A percentile compares a stretch with the other conserved stretches of the same genome.
Conservation (phyloP, 495 filamentous ascomycete genomes). For the Astrothelium macrocarpum region DNA sequence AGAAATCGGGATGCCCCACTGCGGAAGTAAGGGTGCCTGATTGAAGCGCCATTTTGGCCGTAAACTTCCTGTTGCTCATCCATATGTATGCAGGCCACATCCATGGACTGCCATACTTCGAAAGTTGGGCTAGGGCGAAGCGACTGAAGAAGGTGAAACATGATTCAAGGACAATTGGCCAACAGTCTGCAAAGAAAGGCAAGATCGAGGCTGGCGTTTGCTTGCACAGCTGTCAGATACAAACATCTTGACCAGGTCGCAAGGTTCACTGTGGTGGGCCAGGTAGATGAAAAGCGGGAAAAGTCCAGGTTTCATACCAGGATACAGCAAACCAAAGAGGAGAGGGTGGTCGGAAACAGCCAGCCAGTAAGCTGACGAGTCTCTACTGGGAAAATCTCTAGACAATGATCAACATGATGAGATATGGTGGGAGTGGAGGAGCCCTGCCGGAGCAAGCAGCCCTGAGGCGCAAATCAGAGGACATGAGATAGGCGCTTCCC, state of each 20-base stretch:
- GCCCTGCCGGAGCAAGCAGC: background rate
- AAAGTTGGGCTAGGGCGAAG: background rate
- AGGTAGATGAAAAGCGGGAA: background rate
- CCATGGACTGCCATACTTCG: background rate
- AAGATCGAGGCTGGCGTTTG: conserved; percentile 2
- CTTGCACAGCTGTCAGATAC: background rate
- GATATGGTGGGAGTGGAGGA: background rate
- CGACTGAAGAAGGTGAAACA: background rate
- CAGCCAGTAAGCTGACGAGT: background rate
- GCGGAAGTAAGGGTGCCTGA: background rate
- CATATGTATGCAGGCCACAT: background rate
- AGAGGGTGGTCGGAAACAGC: background rate
- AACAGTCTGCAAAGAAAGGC: background rate
- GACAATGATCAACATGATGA: background rate
- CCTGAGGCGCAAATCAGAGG: background rate
- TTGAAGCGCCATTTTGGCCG: background rate
- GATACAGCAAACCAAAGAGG: background rate
- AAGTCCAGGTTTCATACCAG: background rate
- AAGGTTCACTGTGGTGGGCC: background rate
- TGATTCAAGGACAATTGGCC: background rate
- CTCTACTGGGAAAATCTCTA: background rate
- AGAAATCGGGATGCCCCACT: background rate
- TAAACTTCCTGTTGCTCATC: background rate
- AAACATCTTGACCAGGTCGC: background rate
- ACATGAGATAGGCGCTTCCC: too few relatives aligned